A percentile compares a stretch with the other conserved stretches of the same genome.
Evolutionary conservation across 352 stramenopile genomes (phyloP).

Genomic region (Phytopythium aichiense): DNA sequence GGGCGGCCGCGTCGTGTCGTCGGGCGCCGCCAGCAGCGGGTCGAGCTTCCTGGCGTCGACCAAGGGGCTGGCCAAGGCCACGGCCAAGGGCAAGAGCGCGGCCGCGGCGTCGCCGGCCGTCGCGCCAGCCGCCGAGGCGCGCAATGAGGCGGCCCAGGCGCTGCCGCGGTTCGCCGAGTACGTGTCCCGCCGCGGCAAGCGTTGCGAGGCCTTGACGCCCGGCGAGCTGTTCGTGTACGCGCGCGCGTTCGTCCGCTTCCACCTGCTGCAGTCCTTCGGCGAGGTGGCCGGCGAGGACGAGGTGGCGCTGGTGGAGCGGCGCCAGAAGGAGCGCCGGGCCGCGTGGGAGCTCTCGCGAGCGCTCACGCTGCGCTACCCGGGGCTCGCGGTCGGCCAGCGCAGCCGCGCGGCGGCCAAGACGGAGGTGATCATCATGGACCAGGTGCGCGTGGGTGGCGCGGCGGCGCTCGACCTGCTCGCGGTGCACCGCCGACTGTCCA

Average conservation of each 20-base stretch:
- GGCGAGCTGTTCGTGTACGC: conserved; percentile 38
- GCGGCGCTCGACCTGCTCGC: conserved; percentile 31
- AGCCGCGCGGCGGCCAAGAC: conserved; percentile 20
- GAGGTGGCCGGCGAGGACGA: conserved; percentile 15
- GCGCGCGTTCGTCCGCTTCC: conserved; percentile 36
- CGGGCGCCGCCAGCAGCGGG: conserved; percentile 1
- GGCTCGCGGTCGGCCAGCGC: conserved; percentile 20
- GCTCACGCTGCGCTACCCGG: conserved; percentile 29
- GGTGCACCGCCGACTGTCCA: conserved; percentile 33
- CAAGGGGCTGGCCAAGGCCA: conserved; percentile 5
- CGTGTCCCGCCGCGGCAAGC: conserved; percentile 22
- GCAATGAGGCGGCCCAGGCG: conserved; percentile 27
- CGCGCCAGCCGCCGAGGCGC: conserved; percentile 10
- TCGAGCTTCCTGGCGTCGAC: conserved; percentile 2
- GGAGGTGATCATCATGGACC: conserved; percentile 32
- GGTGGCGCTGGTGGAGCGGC: conserved; percentile 15
- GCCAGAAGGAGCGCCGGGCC: conserved; percentile 27
- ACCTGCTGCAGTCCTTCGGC: conserved; percentile 26
- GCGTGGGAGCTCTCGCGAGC: conserved; percentile 36
- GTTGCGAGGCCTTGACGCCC: conserved; percentile 25
- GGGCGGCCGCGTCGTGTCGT: conserved; percentile 2
- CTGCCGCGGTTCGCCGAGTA: conserved; percentile 31
- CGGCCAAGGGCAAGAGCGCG: not conserved
- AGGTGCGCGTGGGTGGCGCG: conserved; percentile 21
- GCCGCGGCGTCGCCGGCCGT: conserved; percentile 8